phyloP scores from a whole-genome alignment of 2,329 filamentous ascomycete genomes.

The Fusarium armeniacum region DNA sequence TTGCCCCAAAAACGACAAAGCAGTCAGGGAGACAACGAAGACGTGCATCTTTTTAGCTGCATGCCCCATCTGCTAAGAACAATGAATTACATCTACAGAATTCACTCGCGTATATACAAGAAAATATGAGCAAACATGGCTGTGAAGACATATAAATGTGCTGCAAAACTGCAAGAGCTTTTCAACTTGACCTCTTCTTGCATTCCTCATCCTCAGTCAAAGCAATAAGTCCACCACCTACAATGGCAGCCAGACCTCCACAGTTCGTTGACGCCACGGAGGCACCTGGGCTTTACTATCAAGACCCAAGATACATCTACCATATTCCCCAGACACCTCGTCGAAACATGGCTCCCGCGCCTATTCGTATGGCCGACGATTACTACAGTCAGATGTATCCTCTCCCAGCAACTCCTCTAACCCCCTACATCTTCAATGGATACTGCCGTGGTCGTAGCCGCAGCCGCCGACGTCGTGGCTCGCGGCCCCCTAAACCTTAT shows the following conservation, averaged over 20 bases:
- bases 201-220: neutral
- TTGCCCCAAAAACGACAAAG: neutral
- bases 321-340: constrained; percentile 6
- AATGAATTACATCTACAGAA: neutral
- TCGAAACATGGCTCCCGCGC: constrained; percentile 3
- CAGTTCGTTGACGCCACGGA: constrained; percentile 12
- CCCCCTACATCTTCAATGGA: constrained; percentile 4
- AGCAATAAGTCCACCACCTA: constrained; percentile 4
- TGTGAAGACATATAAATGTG: constrained; percentile 24
- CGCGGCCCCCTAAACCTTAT: constrained; percentile 8
- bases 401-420: constrained; percentile 3
- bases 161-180: neutral
- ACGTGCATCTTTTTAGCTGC: neutral
- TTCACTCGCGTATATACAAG: neutral
- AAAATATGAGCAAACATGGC: constrained; percentile 4
- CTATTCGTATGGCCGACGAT: constrained; percentile 13
- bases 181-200: neutral
- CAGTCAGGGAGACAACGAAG: neutral
- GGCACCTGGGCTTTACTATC: constrained; percentile 3
- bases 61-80: neutral
- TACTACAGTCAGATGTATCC: constrained; percentile 20
- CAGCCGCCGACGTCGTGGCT: constrained; percentile 25
- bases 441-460: constrained; percentile 16
- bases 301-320: constrained; percentile 22
- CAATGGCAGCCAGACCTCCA: constrained; percentile 28